Evolutionary conservation across 2,329 filamentous ascomycete species (phyloP), one percentile per base, ranked within the genome.

Genomic region (Rutstroemia sp.): DNA sequence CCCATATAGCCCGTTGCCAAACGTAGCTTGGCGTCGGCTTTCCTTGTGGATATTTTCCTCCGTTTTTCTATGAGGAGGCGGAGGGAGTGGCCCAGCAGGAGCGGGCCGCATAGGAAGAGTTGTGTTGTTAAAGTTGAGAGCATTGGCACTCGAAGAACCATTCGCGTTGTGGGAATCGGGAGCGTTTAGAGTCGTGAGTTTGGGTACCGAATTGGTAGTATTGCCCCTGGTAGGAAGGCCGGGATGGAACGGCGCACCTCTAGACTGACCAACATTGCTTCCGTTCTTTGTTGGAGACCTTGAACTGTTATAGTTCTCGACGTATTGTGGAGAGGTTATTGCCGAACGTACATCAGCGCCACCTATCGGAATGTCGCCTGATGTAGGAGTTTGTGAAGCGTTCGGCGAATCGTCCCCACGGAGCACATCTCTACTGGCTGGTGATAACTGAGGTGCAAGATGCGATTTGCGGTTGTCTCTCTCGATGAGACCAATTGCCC

Each of bases 401-500:
- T 63, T 68, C 56, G 61, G 69, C 63, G 69, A 68, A 70, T 58
- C 75, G 27, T 66, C 63, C 19, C 63, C 62, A 9, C 86, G 83
- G 48, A 91, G 79, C 36, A 92, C 79, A 10, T 89, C 87, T 68
- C 89, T 85, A 1, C 88, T 89, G 8, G 88, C 82, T 1, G 91
- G 89, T 10, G 87, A 89, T 44, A 88, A 77, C 66, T 88, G 86
- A 36, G 91, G 90, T 16, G 86, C 88, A 39, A 96, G 80, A 70
- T 96, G 92, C 27, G 92, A 96, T 72, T 95, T 96, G 70, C 94
- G 89, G 72, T 96, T 96, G 72, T 96, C 89, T 65, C 87, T 84
- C 70, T 96, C 92, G 83, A 97, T 92, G 78, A 97, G 82, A 66
- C 89, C 86, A 49, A 95, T 84, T 21, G 94, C 92, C 94, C 94